A percentile compares a stretch with the other conserved stretches of the same genome.
Evolutionary conservation across 352 stramenopile genomes (phyloP).

Genomic region (Phytopythium vexans): DNA sequence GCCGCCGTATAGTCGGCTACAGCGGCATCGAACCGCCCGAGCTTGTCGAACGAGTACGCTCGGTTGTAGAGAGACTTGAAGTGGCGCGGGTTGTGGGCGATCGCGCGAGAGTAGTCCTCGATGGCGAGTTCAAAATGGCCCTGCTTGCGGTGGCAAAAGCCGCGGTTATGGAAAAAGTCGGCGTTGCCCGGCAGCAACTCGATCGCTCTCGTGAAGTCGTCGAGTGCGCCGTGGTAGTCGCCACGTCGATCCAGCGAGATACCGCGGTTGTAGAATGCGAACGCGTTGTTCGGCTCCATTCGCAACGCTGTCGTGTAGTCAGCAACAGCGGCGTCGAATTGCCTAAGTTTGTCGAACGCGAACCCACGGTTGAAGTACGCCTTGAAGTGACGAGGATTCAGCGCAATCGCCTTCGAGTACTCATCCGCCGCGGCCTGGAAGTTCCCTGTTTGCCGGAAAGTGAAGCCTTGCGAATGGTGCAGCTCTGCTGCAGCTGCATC

Average conservation of each 20-base stretch:
- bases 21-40: constrained; percentile 59
- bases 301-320: constrained; percentile 73
- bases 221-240: constrained; percentile 77
- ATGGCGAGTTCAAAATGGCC: constrained; percentile 78
- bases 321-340: constrained; percentile 69
- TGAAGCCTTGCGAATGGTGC: constrained; percentile 66
- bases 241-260: constrained; percentile 84
- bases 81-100: constrained; percentile 65
- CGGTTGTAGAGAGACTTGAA: constrained; percentile 90
- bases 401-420: constrained; percentile 71
- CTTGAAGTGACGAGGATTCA: constrained; percentile 85
- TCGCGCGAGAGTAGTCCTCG: constrained; percentile 68
- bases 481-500: constrained; percentile 35
- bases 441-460: constrained; percentile 73
- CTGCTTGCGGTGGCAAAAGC: constrained; percentile 83
- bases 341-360: constrained; percentile 75
- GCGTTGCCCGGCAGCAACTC: constrained; percentile 66
- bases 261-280: constrained; percentile 80
- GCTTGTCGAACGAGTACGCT: constrained; percentile 85
- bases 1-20: constrained; percentile 77
- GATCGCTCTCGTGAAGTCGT: constrained; percentile 81
- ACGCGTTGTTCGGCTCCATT: constrained; percentile 72
- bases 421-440: constrained; percentile 74
- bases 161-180: constrained; percentile 84
- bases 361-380: constrained; percentile 89